A percentile compares a stretch with the other conserved stretches of the same genome.
Conservation (phyloP, 495 filamentous ascomycete species). For the Hypoxylon crocopeplum region DNA sequence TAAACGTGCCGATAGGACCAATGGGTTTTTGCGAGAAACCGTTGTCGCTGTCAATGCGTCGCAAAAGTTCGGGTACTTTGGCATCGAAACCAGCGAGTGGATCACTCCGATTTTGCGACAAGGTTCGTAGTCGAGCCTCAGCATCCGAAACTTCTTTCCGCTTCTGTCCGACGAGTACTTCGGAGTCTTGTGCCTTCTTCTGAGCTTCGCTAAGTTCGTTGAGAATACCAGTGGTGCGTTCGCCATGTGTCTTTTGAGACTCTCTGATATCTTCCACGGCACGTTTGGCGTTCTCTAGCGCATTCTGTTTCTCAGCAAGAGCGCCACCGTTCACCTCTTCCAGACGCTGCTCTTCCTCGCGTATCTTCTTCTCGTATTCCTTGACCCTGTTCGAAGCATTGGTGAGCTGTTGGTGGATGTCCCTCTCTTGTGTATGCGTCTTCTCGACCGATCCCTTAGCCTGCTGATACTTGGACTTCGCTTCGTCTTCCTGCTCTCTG, state of each 20-base stretch:
- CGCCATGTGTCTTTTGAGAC: slow-evolving; percentile 45
- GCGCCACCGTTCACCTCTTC: slow-evolving; percentile 63
- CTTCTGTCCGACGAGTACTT: slow-evolving; percentile 50
- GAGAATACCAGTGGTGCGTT: slow-evolving; percentile 25
- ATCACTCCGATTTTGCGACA: slow-evolving; percentile 42
- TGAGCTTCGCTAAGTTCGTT: slow-evolving; percentile 40
- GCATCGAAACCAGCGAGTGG: slow-evolving; percentile 61
- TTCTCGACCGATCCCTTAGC: slow-evolving; percentile 38
- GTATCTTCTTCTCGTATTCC: slow-evolving; percentile 47
- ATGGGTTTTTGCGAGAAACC: slow-evolving; percentile 75
- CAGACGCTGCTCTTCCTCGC: slow-evolving; percentile 50
- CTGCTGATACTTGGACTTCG: slow-evolving; percentile 45
- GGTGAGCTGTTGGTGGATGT: slow-evolving; percentile 50
- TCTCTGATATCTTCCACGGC: slow-evolving; percentile 52
- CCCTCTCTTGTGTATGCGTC: slow-evolving; percentile 55
- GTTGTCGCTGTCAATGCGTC: slow-evolving; percentile 68
- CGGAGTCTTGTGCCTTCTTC: slow-evolving; percentile 40
- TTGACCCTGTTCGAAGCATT: slow-evolving; percentile 44
- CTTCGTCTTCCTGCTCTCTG: slow-evolving; percentile 44
- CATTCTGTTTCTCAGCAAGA: slow-evolving; percentile 44
- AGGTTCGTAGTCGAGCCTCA: slow-evolving; percentile 44
- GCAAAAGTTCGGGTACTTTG: slow-evolving; percentile 68
- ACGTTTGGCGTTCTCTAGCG: slow-evolving; percentile 58
- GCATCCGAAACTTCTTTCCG: slow-evolving; percentile 57
- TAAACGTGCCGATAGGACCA: slow-evolving; percentile 80